Evolutionary conservation across 306 rosid species (phyloP).

Genomic region (Begonia fuchsioides): DNA sequence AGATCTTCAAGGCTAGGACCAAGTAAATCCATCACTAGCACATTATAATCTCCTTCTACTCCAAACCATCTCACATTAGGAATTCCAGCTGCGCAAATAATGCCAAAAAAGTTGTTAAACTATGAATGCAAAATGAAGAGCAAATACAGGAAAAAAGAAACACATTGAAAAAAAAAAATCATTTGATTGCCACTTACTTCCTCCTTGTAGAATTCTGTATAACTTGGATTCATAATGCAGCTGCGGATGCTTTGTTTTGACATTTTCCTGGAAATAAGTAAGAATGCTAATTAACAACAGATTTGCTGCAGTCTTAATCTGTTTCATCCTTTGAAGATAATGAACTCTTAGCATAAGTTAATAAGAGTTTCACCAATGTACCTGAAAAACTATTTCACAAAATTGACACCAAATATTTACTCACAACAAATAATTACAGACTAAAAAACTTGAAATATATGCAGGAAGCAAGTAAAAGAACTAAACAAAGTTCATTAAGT

Average conservation of each 20-base stretch:
- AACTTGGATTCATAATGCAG: slow-evolving; percentile 86
- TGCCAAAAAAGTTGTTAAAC: too few species aligned
- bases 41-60: slow-evolving; percentile 91
- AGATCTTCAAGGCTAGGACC: slow-evolving; percentile 99
- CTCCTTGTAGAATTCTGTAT: slow-evolving; percentile 95
- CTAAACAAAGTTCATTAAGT: too few species aligned
- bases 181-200: slow-evolving; percentile 35
- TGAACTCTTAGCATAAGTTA: too few species aligned
- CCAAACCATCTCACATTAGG: slow-evolving; percentile 95
- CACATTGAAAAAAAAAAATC: neutral
- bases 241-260: slow-evolving; percentile 96
- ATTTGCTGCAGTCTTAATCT: too few species aligned
- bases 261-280: slow-evolving; percentile 69
- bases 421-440: too few species aligned
- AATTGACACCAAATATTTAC: too few species aligned
- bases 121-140: neutral
- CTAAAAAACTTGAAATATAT: too few species aligned
- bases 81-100: slow-evolving; percentile 51
- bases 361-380: too few species aligned
- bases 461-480: too few species aligned
- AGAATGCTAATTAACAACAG: neutral
- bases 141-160: neutral
- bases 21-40: slow-evolving; percentile 87
- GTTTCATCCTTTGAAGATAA: too few species aligned
- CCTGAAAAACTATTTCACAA: too few species aligned